Evolutionary conservation across 495 filamentous ascomycete genomes (phyloP), one percentile per base, ranked within the genome.

Genomic region (Podospora anserina): DNA sequence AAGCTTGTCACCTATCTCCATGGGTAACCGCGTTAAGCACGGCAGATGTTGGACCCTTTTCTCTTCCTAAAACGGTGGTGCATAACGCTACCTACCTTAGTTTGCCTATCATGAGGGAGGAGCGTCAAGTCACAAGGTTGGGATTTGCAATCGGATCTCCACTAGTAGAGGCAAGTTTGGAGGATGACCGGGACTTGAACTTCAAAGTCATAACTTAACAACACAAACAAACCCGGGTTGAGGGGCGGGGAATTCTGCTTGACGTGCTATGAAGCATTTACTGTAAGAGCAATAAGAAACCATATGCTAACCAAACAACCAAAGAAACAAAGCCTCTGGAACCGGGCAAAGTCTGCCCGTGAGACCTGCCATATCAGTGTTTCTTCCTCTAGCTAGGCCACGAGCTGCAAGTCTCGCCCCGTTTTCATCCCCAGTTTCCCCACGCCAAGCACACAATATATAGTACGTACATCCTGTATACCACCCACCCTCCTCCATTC

Each of bases 61-160:
- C 39, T 5, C 7, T 49, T 11, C 39, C 39, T 13, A 49, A 49
- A 49, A 49, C 39, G 39, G 13, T 16, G 39, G 13, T 49, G 39
- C 39, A 49, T 49, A 16, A 11, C 39, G 39, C 39, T 49, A 49
- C 2, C 9, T 16, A 13, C 11, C 9, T 1, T 23, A 23, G 23
- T 23, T 23, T 23, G 23, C 23, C 23, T 23, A 49, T 49, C 39
- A 49, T 49, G 39, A 16, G 39, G 5, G 39, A 18, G 4, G 23
- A 49, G 9, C 9, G 55, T 20, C 55, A 58, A 26, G 55, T 58
- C 55, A 58, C 55, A 58, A 19, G 55, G 11, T 58, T 58, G 23
- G 55, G 55, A 58, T 58, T 58, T 58, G 16, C 55, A 58, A 58
- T 58, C n/a, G 13, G 55, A 58, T 49, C 39, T 49, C 39, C 39